These are phyloP conservation scores for Lepidium sativum DNA, from an alignment of 345 rosid species.

Conservation along the genomic window DNA sequence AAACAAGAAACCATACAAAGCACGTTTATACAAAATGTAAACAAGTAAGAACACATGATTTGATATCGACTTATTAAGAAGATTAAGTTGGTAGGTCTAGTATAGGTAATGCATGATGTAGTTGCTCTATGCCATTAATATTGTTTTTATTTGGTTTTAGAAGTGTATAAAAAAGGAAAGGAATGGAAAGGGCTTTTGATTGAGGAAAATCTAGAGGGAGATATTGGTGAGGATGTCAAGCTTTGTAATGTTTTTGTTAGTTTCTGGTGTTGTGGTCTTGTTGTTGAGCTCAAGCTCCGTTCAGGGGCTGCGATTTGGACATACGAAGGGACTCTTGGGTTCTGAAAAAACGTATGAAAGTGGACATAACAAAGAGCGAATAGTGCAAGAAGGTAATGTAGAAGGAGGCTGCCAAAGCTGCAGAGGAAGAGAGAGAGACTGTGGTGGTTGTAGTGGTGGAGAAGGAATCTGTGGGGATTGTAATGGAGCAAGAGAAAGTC, in stretches of 20 bases:
- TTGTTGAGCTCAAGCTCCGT: conserved; percentile 6
- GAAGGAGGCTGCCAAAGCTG: conserved; percentile 4
- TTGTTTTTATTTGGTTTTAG: neutral
- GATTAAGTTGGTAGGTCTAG: conserved; percentile 2
- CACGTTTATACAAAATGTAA: too few relatives aligned
- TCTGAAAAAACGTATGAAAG: neutral
- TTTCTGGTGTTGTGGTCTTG: neutral
- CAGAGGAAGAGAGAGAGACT: conserved; percentile 1
- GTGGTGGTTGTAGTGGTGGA: conserved; percentile 1
- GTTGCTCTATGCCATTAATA: neutral
- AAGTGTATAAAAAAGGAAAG: neutral
- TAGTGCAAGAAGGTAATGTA: conserved; percentile 7
- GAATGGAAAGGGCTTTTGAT: neutral
- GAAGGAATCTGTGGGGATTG: conserved; percentile 4
- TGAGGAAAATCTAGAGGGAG: neutral
- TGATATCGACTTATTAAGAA: too few relatives aligned
- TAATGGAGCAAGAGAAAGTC: conserved; percentile 6
- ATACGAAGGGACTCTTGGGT: neutral
- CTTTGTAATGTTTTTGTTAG: neutral
- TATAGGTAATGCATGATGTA: conserved; percentile 16
- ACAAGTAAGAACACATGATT: too few relatives aligned
- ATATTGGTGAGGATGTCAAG: conserved; percentile 11
- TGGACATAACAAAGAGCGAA: conserved; percentile 1
- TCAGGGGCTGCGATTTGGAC: conserved; percentile 9
- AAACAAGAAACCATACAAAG: too few relatives aligned